These are phyloP conservation scores for Cadophora gregata DNA, from an alignment of 2,329 filamentous ascomycete species.

Conservation along the genomic window DNA sequence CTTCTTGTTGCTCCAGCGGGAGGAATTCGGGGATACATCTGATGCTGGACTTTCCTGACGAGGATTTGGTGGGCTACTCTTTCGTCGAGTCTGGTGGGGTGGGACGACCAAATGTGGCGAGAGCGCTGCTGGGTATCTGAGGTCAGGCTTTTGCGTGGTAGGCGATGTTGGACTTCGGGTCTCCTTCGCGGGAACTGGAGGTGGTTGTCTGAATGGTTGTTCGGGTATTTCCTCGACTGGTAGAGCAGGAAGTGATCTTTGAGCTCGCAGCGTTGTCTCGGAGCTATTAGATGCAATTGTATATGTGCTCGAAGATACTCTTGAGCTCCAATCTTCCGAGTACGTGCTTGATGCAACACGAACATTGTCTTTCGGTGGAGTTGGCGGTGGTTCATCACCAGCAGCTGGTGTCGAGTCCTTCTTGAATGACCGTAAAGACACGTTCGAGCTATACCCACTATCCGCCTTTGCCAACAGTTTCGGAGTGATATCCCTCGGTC, in stretches of 20 bases:
- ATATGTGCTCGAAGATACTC: constrained; percentile 27
- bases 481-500: constrained; percentile 25
- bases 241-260: constrained; percentile 30
- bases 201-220: constrained; percentile 27
- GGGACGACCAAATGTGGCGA: constrained; percentile 17
- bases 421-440: constrained; percentile 60
- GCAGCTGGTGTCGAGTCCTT: constrained; percentile 29
- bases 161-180: constrained; percentile 9
- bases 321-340: constrained; percentile 22
- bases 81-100: constrained; percentile 17
- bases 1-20: constrained; percentile 25
- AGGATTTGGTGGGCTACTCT: constrained; percentile 25
- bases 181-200: constrained; percentile 26
- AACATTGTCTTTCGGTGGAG: constrained; percentile 28
- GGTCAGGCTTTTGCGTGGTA: constrained; percentile 4
- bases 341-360: constrained; percentile 31
- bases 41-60: constrained; percentile 20
- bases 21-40: constrained; percentile 13
- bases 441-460: constrained; percentile 66
- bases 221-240: constrained; percentile 22
- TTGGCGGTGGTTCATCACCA: constrained; percentile 31
- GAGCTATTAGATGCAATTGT: constrained; percentile 23
- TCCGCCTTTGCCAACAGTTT: constrained; percentile 62
- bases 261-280: constrained; percentile 24
- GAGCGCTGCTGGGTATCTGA: constrained; percentile 4